These are phyloP conservation scores for Aegilops umbellulata DNA, from an alignment of 176 grass and related monocot genomes.

Conservation along the genomic window DNA sequence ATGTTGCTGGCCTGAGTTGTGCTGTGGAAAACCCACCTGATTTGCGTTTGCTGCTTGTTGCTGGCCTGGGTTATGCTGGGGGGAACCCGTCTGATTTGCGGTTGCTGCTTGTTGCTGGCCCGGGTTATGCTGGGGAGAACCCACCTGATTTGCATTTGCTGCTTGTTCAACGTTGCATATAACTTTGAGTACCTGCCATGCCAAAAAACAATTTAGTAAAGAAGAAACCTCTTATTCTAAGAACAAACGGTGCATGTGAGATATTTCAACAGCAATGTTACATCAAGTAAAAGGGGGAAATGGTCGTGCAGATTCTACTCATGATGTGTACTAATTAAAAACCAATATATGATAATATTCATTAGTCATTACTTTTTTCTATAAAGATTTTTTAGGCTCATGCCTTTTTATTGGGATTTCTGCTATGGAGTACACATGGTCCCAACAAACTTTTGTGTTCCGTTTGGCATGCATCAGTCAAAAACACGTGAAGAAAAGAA, in stretches of 20 bases:
- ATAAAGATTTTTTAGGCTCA: not conserved
- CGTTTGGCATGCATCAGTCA: not conserved
- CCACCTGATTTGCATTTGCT: too few species aligned
- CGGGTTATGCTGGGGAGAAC: too few species aligned
- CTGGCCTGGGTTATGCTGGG: too few species aligned
- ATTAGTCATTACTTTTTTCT: not conserved
- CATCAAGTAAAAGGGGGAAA: not conserved
- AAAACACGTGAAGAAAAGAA: not conserved
- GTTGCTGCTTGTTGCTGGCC: too few species aligned
- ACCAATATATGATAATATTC: not conserved
- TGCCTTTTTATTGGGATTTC: not conserved
- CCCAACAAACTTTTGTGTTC: not conserved
- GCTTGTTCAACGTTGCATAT: not conserved
- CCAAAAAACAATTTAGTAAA: not conserved
- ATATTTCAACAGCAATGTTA: not conserved
- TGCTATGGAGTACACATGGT: not conserved
- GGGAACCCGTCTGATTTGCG: too few species aligned
- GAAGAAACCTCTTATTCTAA: not conserved
- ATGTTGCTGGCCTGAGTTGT: too few species aligned
- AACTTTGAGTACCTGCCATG: slow-evolving; percentile 3
- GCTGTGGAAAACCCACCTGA: too few species aligned
- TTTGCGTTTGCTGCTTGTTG: not conserved
- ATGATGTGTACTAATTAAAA: not conserved
- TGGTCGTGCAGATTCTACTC: not conserved
- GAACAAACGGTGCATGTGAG: not conserved